Conservation (phyloP, 2,329 filamentous ascomycete genomes). For the Pseudodiploospora longispora region DNA sequence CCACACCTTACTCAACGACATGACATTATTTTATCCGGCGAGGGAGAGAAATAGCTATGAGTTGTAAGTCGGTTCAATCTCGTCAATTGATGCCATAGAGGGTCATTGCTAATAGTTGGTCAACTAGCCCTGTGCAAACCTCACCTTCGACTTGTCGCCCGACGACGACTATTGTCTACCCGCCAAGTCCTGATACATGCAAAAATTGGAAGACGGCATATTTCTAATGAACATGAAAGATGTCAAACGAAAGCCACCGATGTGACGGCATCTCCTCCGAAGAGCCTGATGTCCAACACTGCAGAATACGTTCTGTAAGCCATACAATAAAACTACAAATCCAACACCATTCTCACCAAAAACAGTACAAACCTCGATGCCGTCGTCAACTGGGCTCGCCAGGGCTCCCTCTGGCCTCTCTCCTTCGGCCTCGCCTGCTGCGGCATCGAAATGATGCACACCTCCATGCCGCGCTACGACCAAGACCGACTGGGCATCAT, state of each 20-base stretch:
- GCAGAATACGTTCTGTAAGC: neutral
- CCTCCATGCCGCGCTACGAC: slow-evolving; percentile 54
- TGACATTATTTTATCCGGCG: too few relatives aligned
- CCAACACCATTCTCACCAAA: neutral
- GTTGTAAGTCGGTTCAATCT: too few relatives aligned
- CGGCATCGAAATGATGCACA: slow-evolving; percentile 57
- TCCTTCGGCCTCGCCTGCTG: slow-evolving; percentile 57
- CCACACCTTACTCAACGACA: too few relatives aligned
- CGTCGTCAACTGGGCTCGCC: slow-evolving; percentile 49
- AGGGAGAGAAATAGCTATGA: too few relatives aligned
- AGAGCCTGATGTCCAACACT: neutral
- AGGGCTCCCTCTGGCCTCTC: slow-evolving; percentile 53
- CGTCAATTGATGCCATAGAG: too few relatives aligned
- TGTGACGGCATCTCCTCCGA: neutral
- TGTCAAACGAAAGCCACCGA: neutral
- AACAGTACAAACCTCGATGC: slow-evolving; percentile 44
- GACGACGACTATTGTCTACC: neutral
- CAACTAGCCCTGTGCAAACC: too few relatives aligned
- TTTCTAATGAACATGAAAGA: neutral
- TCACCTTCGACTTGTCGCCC: neutral
- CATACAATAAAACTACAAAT: neutral
- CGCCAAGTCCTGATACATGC: neutral
- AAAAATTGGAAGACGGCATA: neutral
- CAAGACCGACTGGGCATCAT: slow-evolving; percentile 58
- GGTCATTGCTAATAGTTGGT: too few relatives aligned